A percentile compares a stretch with the other conserved stretches of the same genome.
Conservation (phyloP, 73 alveolate genomes). For the Effrenium voratum region DNA sequence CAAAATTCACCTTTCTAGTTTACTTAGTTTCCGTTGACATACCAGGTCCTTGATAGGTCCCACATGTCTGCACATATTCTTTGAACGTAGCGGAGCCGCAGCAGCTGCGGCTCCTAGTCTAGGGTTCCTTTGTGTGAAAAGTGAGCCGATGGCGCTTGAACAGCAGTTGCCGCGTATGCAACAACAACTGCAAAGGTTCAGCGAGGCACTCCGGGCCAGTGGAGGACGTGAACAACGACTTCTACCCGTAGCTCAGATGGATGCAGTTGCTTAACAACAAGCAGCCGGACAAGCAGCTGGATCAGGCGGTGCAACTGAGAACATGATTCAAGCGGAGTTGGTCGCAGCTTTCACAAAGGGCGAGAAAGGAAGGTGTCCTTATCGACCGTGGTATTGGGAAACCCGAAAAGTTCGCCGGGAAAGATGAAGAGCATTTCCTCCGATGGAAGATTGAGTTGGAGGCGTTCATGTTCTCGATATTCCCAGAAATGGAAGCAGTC, state of each 20-base stretch:
- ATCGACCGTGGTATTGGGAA: neutral
- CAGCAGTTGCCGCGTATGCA: neutral
- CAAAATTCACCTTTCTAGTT: no score
- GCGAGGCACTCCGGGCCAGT: neutral
- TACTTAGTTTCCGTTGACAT: no score
- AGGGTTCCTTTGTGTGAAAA: conserved; percentile 8
- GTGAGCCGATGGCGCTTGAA: neutral
- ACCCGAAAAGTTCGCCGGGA: neutral
- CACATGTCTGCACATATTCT: neutral
- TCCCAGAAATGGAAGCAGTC: neutral
- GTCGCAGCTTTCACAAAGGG: neutral
- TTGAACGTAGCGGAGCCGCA: neutral
- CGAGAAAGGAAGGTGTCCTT: neutral
- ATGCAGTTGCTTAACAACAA: neutral
- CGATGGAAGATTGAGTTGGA: neutral
- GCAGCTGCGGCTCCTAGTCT: neutral
- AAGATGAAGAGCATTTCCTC: neutral
- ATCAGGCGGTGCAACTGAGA: neutral
- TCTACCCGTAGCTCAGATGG: neutral
- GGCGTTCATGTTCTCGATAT: neutral
- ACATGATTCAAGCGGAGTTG: neutral
- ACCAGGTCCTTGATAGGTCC: no score
- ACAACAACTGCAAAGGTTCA: neutral
- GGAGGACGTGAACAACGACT: neutral
- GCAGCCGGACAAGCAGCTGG: neutral